Evolutionary conservation across 495 filamentous ascomycete genomes (phyloP).

Genomic region (Xylaria telfairii): DNA sequence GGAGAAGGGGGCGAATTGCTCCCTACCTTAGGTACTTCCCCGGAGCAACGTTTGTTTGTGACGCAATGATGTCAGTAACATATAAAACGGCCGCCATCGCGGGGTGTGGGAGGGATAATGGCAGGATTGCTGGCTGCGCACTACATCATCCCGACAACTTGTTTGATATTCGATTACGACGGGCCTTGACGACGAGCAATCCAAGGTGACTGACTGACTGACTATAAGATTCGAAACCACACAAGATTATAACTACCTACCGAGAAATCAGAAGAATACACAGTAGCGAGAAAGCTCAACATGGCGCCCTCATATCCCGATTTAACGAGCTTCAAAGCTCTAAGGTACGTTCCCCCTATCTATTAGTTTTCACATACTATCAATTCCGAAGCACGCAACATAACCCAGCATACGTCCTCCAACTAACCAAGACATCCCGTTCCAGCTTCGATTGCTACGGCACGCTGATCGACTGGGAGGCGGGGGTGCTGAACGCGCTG

Average conservation of each 20-base stretch:
- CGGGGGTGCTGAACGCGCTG: constrained; percentile 40
- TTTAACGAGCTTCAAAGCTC: constrained; percentile 39
- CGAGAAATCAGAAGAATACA: neutral
- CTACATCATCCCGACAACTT: neutral
- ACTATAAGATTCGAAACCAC: neutral
- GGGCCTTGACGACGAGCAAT: neutral
- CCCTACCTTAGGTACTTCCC: neutral
- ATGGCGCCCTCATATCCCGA: constrained; percentile 33
- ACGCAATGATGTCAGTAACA: constrained; percentile 22
- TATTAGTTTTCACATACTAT: too few relatives aligned
- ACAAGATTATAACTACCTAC: neutral
- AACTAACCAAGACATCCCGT: constrained; percentile 21
- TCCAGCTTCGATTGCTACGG: constrained; percentile 78
- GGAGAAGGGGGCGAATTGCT: neutral
- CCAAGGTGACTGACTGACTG: too few relatives aligned
- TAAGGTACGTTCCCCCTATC: constrained; percentile 31
- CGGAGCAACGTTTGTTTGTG: neutral
- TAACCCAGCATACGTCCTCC: neutral
- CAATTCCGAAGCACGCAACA: neutral
- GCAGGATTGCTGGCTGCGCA: neutral
- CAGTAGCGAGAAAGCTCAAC: neutral
- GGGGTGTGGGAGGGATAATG: neutral
- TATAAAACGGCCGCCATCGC: constrained; percentile 6
- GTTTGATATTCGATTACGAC: neutral
- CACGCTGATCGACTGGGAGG: constrained; percentile 81